Base-by-base conservation (phyloP, 2,329 filamentous ascomycete genomes). In the Corinectria fuckeliana region DNA sequence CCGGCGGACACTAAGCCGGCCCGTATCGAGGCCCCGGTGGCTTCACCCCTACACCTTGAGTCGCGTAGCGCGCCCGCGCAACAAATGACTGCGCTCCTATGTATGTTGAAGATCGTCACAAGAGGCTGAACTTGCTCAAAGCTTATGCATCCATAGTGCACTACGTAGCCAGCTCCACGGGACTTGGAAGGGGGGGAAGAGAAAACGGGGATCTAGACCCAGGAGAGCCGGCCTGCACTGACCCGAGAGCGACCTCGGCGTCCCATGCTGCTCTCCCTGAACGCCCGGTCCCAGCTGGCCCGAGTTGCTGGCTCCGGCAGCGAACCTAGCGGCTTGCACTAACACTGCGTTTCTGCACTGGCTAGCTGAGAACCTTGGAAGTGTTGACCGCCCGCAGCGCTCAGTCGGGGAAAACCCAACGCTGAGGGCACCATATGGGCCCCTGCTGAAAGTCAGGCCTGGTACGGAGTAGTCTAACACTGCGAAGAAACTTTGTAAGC, bases 171-270 rank as follows among this genome's bases (percentile, higher is more conserved):
- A 36, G 7, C n/a, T 7, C 18, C 32, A 36, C 16, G 34, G 44
- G 32, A 16, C 7, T 34, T 7, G 28, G 56, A 58, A 42, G 7
- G 28, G 49, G 47, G 21, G 26, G 14, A 38, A 36, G 44, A 20
- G 49, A 36, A 44, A 59, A 47, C 61, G 63, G 58, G 55, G 44
- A 39, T 49, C 42, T 42, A n/a, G 53, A 61, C 67, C 67, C 67
- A 67, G 65, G 60, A 55, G 61, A 44, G n/a, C 48, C 45, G 67
- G 67, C 58, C 66, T 38, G 68, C 68, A 66, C 50, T 67, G 67
- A 59, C 60, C 64, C 30, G 48, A 62, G 58, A 56, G 63, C 51
- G 63, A 51, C 56, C 53, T 56, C 36, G 28, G 42, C 30, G 39
- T 44, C 45, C 25, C 4, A 5, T 11, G 28, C 38, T 7, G 34